phyloP scores from a whole-genome alignment of 805 yeast species.

The Ogataea pignaliae region DNA sequence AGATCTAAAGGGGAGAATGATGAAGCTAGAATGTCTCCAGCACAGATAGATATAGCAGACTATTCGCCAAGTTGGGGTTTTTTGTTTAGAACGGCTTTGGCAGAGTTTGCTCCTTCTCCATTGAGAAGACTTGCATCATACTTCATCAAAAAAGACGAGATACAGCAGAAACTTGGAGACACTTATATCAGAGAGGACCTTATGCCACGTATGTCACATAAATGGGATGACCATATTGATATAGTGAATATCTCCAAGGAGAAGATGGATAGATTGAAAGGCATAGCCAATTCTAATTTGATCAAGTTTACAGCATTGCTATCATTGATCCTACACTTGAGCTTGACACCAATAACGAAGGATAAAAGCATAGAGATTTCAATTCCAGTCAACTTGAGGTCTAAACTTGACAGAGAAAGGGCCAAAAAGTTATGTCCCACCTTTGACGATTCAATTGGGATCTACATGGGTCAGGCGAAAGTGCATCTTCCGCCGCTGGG shows the following conservation, averaged over 20 bases:
- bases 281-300: constrained; percentile 6
- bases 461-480: constrained; percentile 12
- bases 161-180: neutral
- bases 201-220: neutral
- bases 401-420: constrained; percentile 1
- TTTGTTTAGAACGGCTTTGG: neutral
- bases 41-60: constrained; percentile 4
- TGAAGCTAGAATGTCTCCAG: constrained; percentile 1
- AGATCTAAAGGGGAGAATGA: no score
- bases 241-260: constrained; percentile 6
- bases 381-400: constrained; percentile 21
- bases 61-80: constrained; percentile 6
- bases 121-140: neutral
- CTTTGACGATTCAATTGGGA: constrained; percentile 12
- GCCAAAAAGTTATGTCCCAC: neutral
- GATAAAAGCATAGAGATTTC: constrained; percentile 9
- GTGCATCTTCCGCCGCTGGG: constrained; percentile 13
- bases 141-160: neutral
- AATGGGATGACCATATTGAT: constrained; percentile 4
- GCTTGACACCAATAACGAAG: constrained; percentile 8
- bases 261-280: constrained; percentile 5
- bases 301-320: constrained; percentile 19
- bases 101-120: neutral
- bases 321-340: constrained; percentile 6
- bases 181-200: neutral